Conservation (phyloP, 2,329 filamentous ascomycete species). For the Samsoniella hepiali region DNA sequence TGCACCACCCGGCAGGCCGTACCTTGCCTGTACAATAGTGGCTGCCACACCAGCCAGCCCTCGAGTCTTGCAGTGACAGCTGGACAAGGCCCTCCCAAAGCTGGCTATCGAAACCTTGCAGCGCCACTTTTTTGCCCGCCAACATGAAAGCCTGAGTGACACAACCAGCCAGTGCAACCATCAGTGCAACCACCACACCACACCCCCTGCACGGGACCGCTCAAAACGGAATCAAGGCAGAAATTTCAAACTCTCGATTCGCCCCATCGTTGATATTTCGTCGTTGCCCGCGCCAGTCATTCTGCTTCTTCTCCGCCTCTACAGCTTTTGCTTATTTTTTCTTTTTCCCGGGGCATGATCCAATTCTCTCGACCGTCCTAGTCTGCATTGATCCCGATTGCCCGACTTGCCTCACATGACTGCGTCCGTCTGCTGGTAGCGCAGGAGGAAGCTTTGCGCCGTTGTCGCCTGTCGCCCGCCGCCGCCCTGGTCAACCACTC, state of each 20-base stretch:
- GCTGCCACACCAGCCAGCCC: neutral
- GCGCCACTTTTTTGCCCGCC: neutral
- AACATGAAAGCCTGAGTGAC: neutral
- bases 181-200: neutral
- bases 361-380: neutral
- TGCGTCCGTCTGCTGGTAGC: neutral
- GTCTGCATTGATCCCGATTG: no score
- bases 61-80: no score
- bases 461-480: neutral
- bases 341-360: neutral
- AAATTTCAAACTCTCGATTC: neutral
- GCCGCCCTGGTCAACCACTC: neutral
- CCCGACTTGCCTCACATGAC: neutral
- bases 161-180: neutral
- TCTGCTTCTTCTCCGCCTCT: neutral
- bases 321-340: neutral
- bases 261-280: neutral
- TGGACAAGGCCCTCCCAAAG: neutral
- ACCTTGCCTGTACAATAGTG: neutral
- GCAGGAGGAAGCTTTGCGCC: neutral
- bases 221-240: slow-evolving; percentile 12
- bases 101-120: neutral
- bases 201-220: neutral
- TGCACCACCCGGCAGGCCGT: neutral
- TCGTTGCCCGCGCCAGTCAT: neutral